These are phyloP conservation scores for Monotropa hypopitys DNA, from an alignment of 179 eudicot genomes.

Conservation along the genomic window DNA sequence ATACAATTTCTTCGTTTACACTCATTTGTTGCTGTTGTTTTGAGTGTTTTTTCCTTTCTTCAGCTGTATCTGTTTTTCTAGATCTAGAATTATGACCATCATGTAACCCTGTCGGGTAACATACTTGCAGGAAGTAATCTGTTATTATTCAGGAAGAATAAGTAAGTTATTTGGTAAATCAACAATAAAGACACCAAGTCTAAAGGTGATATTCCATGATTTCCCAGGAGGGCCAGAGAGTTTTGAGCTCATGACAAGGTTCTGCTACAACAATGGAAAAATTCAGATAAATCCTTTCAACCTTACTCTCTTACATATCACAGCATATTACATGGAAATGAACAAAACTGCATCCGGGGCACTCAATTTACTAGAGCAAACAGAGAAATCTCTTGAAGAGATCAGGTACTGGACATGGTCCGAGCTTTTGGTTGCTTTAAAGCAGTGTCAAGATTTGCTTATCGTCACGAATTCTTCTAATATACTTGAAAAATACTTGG, in stretches of 20 bases:
- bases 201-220: slow-evolving; percentile 48
- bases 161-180: slow-evolving; percentile 36
- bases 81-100: background rate
- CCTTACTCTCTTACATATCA: slow-evolving; percentile 22
- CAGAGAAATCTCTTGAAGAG: slow-evolving; percentile 38
- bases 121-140: slow-evolving; percentile 37
- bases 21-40: slow-evolving; percentile 1
- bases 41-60: background rate
- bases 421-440: slow-evolving; percentile 47
- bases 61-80: background rate
- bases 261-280: slow-evolving; percentile 54
- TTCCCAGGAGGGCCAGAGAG: slow-evolving; percentile 54
- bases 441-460: slow-evolving; percentile 31
- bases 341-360: slow-evolving; percentile 16
- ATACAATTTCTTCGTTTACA: background rate
- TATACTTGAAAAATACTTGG: slow-evolving; percentile 37
- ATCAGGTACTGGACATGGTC: slow-evolving; percentile 56
- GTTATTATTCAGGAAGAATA: slow-evolving; percentile 39
- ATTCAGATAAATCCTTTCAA: slow-evolving; percentile 33
- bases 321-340: slow-evolving; percentile 66
- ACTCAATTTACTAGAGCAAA: slow-evolving; percentile 36
- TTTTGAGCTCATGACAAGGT: slow-evolving; percentile 57
- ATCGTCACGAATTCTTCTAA: slow-evolving; percentile 14
- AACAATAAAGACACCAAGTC: slow-evolving; percentile 6
- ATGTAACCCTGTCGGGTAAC: background rate